Percentiles rank a stretch among this genome's conserved stretches.
Conservation (phyloP, 1,284 basidiomycete genomes). For the Cutaneotrichosporon sp. region DNA sequence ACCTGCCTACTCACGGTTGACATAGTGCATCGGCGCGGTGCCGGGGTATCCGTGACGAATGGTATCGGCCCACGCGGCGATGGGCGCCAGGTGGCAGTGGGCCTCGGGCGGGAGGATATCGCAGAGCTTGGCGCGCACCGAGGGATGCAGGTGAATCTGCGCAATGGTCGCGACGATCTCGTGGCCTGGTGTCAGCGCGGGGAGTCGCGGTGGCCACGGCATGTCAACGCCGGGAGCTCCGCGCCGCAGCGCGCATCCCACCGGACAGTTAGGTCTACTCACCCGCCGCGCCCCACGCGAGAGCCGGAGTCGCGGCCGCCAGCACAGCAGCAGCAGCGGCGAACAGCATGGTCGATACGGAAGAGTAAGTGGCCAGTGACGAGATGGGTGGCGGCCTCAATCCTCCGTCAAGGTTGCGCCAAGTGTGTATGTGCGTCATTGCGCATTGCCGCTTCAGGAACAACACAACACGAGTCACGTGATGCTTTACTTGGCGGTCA, state of each 20-base stretch:
- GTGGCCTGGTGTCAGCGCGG: conserved; percentile 57
- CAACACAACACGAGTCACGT: too few species aligned
- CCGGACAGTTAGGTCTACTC: neutral
- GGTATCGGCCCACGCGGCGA: conserved; percentile 82
- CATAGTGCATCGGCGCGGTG: conserved; percentile 51
- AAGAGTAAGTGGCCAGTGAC: too few species aligned
- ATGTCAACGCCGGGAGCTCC: too few species aligned
- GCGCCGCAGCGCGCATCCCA: neutral
- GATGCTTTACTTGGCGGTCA: too few species aligned
- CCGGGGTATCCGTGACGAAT: conserved; percentile 51
- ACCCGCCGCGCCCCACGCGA: conserved; percentile 9
- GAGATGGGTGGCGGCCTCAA: too few species aligned
- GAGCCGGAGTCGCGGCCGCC: neutral
- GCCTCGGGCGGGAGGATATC: conserved; percentile 56
- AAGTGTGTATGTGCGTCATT: too few species aligned
- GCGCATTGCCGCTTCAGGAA: too few species aligned
- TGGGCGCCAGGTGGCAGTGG: conserved; percentile 68
- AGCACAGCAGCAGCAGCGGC: conserved; percentile 3
- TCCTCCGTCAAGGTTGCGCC: too few species aligned
- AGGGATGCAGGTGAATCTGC: conserved; percentile 77
- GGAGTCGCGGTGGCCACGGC: too few species aligned
- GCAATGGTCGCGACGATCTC: conserved; percentile 90
- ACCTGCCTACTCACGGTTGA: conserved; percentile 40
- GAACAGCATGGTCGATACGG: too few species aligned
- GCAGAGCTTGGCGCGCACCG: conserved; percentile 65